Evolutionary conservation across 23 red algal species (phyloP), one percentile per base, ranked within the genome.

Genomic region (Pyropia haitanensis): DNA sequence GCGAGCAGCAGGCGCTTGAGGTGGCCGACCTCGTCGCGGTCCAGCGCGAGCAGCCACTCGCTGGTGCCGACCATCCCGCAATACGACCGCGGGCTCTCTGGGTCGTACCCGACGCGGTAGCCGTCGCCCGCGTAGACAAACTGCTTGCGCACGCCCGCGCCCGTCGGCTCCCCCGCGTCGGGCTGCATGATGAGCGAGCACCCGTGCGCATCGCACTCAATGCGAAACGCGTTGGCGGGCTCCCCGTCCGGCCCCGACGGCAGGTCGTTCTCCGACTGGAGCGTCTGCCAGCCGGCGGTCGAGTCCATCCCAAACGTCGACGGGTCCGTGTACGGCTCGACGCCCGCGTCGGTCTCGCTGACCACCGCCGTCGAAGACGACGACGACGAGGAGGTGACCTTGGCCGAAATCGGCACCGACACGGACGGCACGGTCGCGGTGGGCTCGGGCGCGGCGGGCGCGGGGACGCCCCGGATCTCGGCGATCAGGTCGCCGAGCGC

Each of bases 271-370:
- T 49, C 72, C 16, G 55, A 62, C 10, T 56, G 58, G 2, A 84
- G 69, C 69, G 74, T 70, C 68, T 84, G 79, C 79, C 79, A 84
- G 16, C 79, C 79, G 10, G 79, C 68, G 28, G 79, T 65, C 14
- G 55, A 63, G 50, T 72, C 79, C 26, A 74, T 74, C 22, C 79
- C 79, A 73, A 84, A 84, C 26, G 72, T 84, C 61, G 72, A 67
- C 20, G 79, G 79, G 21, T 84, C 79, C 66, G 62, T 84, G 61
- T 84, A 84, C 14, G 79, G 79, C 61, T 84, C 79, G 48, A 74
- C 79, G 16, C 51, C 34, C 7, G 22, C 58, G 8, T 58, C 21
- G 3, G 65, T 67, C 12, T 84, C 68, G 25, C 68, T 70, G 3
- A 70, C 77, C 18, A 51, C 20, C 8, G 20, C 67, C 32, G 18